phyloP scores from a whole-genome alignment of 768 basidiomycete genomes.

The Auricularia auricula-judae region DNA sequence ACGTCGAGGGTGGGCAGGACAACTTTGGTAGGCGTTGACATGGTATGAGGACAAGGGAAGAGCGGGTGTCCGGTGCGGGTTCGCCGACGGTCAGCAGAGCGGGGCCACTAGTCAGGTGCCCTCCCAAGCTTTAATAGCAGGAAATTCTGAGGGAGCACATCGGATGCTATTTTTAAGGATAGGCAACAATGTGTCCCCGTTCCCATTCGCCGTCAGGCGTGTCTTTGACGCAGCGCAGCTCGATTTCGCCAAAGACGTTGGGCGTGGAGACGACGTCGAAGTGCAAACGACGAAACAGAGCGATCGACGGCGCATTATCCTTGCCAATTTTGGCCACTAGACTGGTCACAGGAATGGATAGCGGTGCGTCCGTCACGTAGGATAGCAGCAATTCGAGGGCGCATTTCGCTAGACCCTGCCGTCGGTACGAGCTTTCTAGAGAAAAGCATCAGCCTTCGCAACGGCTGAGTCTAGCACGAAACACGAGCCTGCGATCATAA shows the following conservation, averaged over 20 bases:
- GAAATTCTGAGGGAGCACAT: too few relatives aligned
- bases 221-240: conserved; percentile 40
- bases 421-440: conserved; percentile 54
- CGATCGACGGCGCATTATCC: conserved; percentile 56
- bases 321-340: conserved; percentile 66
- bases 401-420: conserved; percentile 53
- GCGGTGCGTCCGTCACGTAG: conserved; percentile 42
- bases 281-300: conserved; percentile 65
- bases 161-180: background rate
- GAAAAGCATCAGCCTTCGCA: background rate
- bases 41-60: background rate
- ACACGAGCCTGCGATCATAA: conserved; percentile 78
- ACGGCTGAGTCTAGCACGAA: background rate
- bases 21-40: background rate
- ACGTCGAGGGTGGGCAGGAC: background rate
- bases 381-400: conserved; percentile 56
- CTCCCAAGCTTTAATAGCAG: too few relatives aligned
- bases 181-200: background rate
- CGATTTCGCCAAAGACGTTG: conserved; percentile 72
- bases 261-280: conserved; percentile 58
- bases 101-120: background rate
- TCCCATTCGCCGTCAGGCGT: background rate
- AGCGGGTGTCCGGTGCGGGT: background rate
- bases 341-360: conserved; percentile 33
- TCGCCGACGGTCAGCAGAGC: background rate